phyloP scores from a whole-genome alignment of 495 filamentous ascomycete species.

The Neurospora africana region DNA sequence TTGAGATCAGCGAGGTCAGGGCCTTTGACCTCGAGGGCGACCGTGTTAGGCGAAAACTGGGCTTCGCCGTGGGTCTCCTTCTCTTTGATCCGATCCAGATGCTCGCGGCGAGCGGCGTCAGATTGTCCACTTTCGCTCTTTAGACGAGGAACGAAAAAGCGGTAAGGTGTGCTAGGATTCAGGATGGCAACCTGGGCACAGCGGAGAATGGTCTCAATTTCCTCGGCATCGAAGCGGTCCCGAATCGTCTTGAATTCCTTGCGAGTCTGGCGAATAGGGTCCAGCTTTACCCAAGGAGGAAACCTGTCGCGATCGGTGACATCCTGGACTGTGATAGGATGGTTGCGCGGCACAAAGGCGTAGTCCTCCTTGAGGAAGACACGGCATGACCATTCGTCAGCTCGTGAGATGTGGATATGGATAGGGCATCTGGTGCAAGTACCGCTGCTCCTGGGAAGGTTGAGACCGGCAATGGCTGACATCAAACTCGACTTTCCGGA shows the following conservation, averaged over 20 bases:
- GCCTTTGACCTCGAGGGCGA: constrained; percentile 61
- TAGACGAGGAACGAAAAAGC: constrained; percentile 38
- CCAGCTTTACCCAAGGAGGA: constrained; percentile 31
- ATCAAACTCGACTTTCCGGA: constrained; percentile 75
- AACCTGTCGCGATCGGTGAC: constrained; percentile 33
- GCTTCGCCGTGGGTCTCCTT: constrained; percentile 34
- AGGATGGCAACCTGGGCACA: constrained; percentile 66
- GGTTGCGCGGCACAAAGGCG: constrained; percentile 24
- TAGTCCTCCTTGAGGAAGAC: constrained; percentile 53
- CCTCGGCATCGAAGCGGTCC: constrained; percentile 25
- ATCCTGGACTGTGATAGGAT: constrained; percentile 23
- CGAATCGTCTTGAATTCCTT: constrained; percentile 35
- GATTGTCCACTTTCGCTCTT: constrained; percentile 9
- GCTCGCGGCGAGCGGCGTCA: constrained; percentile 23
- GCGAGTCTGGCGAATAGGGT: constrained; percentile 9
- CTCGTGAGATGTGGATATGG: constrained; percentile 60
- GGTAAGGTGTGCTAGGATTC: constrained; percentile 40
- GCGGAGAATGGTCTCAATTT: constrained; percentile 48
- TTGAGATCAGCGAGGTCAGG: constrained; percentile 58
- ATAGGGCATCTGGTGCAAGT: constrained; percentile 71
- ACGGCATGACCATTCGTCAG: constrained; percentile 49
- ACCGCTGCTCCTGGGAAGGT: constrained; percentile 54
- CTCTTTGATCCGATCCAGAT: constrained; percentile 16
- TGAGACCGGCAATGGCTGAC: constrained; percentile 69
- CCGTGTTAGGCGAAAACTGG: constrained; percentile 68